Base-by-base conservation (phyloP, 352 stramenopile species). In the Lagenidium sp. region DNA sequence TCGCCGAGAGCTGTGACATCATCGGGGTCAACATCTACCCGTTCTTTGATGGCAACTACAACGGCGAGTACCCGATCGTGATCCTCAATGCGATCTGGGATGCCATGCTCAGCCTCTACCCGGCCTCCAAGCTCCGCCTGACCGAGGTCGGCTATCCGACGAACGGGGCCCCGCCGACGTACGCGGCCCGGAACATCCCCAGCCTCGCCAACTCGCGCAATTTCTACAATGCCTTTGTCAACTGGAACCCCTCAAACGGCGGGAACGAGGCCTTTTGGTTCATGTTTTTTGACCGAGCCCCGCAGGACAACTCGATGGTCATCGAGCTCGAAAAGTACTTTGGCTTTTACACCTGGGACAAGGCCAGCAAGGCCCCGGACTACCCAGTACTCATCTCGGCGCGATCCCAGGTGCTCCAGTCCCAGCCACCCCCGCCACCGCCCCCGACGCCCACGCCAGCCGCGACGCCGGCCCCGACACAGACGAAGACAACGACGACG, bases 11-110 rank as follows among this genome's bases (percentile, higher is more conserved):
- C 19, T 77, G 60, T 28, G 80, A 92, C 48, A 85, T 92, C 50
- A 40, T 88, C 7, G 77, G 77, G 13, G 80, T 92, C 30, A 90
- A 87, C 44, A 82, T 85, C 40, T 87, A 87, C 37, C 75, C 74
- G 2, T 89, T 89, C 59, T 85, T 87, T 36, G 65, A 85, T 29
- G 43, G 23, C 8, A 70, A 56, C 28, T 89, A 87, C 63, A 58
- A 68, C 35, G 34, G 57, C 4, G 50, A 40, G 15, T 49, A 69
- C 15, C 70, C 72, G 21, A 24, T 74, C 1, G 59, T 58, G 13
- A 59, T 85, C 45, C 63, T 90, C 3, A 64, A 85, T 26, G 62
- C 48, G 6, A 47, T 70, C 12, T 90, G 77, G 79, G 63, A 79
- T 39, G 40, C 49, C 20, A 77, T 92, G 56, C 29, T 68, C 16